Evolutionary conservation across 2,329 filamentous ascomycete genomes (phyloP).

Genomic region (Meredithiella fracta): DNA sequence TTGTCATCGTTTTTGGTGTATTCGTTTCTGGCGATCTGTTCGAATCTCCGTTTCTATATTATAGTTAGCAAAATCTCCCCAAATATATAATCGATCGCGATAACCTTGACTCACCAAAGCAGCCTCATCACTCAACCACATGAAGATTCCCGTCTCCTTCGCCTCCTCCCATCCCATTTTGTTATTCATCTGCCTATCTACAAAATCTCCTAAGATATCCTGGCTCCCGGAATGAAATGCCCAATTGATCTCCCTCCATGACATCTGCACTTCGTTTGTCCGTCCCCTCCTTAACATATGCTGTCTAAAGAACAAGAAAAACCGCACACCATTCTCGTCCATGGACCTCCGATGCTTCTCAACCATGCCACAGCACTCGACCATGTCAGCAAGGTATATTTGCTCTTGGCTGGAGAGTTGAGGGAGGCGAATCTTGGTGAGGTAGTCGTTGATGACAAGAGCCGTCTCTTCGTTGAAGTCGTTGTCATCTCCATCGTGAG

Average conservation of each 20-base stretch:
- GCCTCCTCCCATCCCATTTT: constrained; percentile 74
- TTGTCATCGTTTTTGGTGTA: constrained; percentile 78
- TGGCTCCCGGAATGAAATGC: constrained; percentile 74
- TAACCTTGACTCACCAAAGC: constrained; percentile 46
- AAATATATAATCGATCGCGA: neutral
- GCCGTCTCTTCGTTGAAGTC: constrained; percentile 58
- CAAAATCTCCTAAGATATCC: constrained; percentile 74
- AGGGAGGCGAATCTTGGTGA: constrained; percentile 59
- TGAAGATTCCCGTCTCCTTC: constrained; percentile 74
- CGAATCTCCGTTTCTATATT: constrained; percentile 36
- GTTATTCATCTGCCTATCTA: constrained; percentile 62
- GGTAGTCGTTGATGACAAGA: constrained; percentile 52
- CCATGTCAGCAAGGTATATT: constrained; percentile 66
- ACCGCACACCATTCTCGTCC: constrained; percentile 77
- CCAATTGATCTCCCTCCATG: constrained; percentile 69
- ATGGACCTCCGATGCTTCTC: constrained; percentile 78
- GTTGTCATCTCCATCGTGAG: constrained; percentile 25
- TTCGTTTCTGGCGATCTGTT: constrained; percentile 79
- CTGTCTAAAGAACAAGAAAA: constrained; percentile 74
- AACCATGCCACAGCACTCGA: constrained; percentile 69
- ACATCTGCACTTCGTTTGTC: constrained; percentile 48
- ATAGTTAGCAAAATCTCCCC: neutral
- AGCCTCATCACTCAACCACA: constrained; percentile 72
- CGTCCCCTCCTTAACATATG: constrained; percentile 54
- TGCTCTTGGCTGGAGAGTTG: constrained; percentile 75